phyloP scores from a whole-genome alignment of 768 basidiomycete genomes.

The Leccinum broughii region DNA sequence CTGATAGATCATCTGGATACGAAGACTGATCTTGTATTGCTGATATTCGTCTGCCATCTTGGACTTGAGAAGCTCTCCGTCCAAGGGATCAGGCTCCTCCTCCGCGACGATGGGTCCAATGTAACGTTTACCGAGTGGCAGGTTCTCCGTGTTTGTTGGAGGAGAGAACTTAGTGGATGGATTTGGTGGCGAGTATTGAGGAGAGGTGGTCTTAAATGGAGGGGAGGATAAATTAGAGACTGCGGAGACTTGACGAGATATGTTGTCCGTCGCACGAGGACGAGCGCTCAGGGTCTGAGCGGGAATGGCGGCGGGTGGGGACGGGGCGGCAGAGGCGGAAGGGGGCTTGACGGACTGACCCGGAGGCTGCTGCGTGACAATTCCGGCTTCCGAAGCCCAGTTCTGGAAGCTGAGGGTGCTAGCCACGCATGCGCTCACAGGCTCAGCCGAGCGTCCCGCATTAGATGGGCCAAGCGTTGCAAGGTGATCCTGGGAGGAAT shows the following conservation, averaged over 20 bases:
- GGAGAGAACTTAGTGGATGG: conserved; percentile 29
- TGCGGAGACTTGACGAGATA: conserved; percentile 32
- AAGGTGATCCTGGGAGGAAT: conserved; percentile 26
- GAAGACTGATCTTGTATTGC: conserved; percentile 31
- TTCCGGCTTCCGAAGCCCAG: conserved; percentile 35
- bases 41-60: conserved; percentile 36
- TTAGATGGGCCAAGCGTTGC: conserved; percentile 30
- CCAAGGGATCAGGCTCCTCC: conserved; percentile 30
- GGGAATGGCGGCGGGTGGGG: background rate
- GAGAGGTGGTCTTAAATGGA: conserved; percentile 19
- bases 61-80: conserved; percentile 30
- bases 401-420: conserved; percentile 28
- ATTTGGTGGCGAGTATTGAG: conserved; percentile 30
- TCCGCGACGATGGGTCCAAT: conserved; percentile 33
- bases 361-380: conserved; percentile 22
- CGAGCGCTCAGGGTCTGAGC: conserved; percentile 19
- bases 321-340: conserved; percentile 7
- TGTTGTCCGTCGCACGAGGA: conserved; percentile 29
- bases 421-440: conserved; percentile 9
- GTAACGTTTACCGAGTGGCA: conserved; percentile 32
- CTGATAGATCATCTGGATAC: conserved; percentile 38
- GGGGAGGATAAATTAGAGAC: conserved; percentile 27
- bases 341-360: conserved; percentile 10
- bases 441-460: conserved; percentile 23
- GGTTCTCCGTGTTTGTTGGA: conserved; percentile 17